These are phyloP conservation scores for Cadophora malorum DNA, from an alignment of 2,329 filamentous ascomycete genomes.

Conservation along the genomic window DNA sequence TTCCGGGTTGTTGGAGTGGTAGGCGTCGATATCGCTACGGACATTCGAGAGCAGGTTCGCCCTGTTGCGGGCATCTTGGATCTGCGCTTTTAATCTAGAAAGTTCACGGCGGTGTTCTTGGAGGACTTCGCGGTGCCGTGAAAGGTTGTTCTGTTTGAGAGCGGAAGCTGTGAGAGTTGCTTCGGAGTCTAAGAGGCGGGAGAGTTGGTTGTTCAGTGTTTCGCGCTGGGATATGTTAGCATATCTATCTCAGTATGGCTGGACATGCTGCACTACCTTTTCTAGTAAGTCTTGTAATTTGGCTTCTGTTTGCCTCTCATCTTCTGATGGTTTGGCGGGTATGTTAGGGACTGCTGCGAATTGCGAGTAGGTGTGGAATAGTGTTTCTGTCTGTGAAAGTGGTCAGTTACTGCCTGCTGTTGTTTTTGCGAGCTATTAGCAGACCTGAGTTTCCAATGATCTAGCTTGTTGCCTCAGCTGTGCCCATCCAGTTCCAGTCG, in stretches of 20 bases:
- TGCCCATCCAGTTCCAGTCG: slow-evolving; percentile 71
- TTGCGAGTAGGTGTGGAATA: slow-evolving; percentile 88
- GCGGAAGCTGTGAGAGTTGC: slow-evolving; percentile 84
- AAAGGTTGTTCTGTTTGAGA: slow-evolving; percentile 95
- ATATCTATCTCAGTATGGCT: not conserved
- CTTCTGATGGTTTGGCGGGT: slow-evolving; percentile 81
- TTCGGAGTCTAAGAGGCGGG: slow-evolving; percentile 92
- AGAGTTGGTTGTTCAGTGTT: slow-evolving; percentile 78
- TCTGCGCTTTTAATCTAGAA: slow-evolving; percentile 71
- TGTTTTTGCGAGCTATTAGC: slow-evolving; percentile 22
- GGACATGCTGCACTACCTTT: slow-evolving; percentile 62
- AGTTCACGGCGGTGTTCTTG: slow-evolving; percentile 86
- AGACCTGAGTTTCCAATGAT: slow-evolving; percentile 87
- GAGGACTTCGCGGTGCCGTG: slow-evolving; percentile 89
- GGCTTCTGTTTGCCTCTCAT: slow-evolving; percentile 79
- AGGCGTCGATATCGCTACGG: slow-evolving; percentile 88
- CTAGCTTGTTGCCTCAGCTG: slow-evolving; percentile 93
- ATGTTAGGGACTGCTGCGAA: slow-evolving; percentile 83
- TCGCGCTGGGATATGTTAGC: slow-evolving; percentile 68
- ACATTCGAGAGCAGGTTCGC: slow-evolving; percentile 91
- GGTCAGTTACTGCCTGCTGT: slow-evolving; percentile 27
- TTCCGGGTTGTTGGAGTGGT: slow-evolving; percentile 81
- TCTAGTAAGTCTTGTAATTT: slow-evolving; percentile 86
- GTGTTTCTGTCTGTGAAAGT: slow-evolving; percentile 73
- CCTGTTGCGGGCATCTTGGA: slow-evolving; percentile 81